Conservation (phyloP, 768 basidiomycete genomes). For the Xerocomus potaroensis region DNA sequence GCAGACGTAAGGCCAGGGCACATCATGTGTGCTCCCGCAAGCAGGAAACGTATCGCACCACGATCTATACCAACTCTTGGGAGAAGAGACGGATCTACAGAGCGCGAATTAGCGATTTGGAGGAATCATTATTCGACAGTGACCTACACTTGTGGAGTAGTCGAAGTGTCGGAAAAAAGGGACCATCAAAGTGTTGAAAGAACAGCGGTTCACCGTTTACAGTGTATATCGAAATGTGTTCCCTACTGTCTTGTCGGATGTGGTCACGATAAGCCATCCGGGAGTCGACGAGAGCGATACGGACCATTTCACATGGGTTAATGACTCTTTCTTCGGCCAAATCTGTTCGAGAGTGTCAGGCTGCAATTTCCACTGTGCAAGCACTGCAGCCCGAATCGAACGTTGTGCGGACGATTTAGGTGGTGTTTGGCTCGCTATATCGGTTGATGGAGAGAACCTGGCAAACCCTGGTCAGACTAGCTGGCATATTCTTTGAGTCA, state of each 20-base stretch:
- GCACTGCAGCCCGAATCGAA: conserved; percentile 71
- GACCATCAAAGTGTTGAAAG: conserved; percentile 96
- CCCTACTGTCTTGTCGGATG: conserved; percentile 61
- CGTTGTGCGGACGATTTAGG: conserved; percentile 94
- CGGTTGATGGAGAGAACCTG: conserved; percentile 70
- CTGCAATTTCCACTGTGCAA: conserved; percentile 81
- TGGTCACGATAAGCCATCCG: conserved; percentile 10
- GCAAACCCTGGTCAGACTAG: conserved; percentile 7
- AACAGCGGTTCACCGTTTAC: conserved; percentile 84
- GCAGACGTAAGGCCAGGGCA: conserved; percentile 93
- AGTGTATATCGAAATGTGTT: conserved; percentile 91
- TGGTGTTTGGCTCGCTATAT: conserved; percentile 86
- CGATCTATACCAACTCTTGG: conserved; percentile 90
- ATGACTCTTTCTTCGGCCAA: conserved; percentile 98
- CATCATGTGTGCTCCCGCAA: conserved; percentile 95
- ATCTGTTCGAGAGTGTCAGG: conserved; percentile 81
- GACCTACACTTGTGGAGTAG: conserved; percentile 87
- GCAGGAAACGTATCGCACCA: conserved; percentile 95
- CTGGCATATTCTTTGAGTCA: neutral
- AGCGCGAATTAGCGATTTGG: conserved; percentile 1
- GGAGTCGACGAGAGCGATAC: conserved; percentile 7
- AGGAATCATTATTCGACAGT: neutral
- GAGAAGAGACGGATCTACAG: conserved; percentile 82
- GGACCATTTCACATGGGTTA: conserved; percentile 90
- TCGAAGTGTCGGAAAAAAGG: conserved; percentile 83